Percentiles rank a stretch among this genome's conserved stretches.
phyloP scores from a whole-genome alignment of 1,284 basidiomycete species.

The Papiliotrema fonsecae region DNA sequence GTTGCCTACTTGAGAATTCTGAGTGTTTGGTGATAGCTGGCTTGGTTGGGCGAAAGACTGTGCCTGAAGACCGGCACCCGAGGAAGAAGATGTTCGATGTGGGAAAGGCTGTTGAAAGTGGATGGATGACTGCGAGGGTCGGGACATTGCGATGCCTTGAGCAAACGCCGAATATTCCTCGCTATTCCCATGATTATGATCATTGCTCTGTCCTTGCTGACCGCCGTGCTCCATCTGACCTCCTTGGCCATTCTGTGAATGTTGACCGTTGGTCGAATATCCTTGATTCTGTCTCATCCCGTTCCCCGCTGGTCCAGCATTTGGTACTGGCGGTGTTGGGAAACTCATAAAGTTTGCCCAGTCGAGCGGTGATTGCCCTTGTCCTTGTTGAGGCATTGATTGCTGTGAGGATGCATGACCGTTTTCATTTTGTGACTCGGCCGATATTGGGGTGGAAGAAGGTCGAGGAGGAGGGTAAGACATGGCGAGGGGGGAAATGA shows the following conservation, averaged over 20 bases:
- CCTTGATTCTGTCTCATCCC: slow-evolving; percentile 10
- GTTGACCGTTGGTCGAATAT: background rate
- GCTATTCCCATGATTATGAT: background rate
- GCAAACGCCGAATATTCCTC: slow-evolving; percentile 18
- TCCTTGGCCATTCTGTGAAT: background rate
- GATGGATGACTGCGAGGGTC: slow-evolving; percentile 9
- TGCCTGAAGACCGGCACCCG: slow-evolving; percentile 2
- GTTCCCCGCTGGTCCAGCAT: slow-evolving; percentile 10
- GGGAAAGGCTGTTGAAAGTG: slow-evolving; percentile 16
- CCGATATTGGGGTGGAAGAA: background rate
- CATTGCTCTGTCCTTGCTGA: background rate
- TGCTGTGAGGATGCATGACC: background rate
- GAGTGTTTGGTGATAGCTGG: slow-evolving; percentile 9
- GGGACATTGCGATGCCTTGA: slow-evolving; percentile 19
- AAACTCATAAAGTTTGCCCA: slow-evolving; percentile 38
- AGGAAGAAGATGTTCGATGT: background rate
- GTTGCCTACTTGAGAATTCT: slow-evolving; percentile 3
- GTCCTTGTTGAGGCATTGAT: background rate
- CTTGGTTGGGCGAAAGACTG: slow-evolving; percentile 8
- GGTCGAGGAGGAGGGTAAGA: slow-evolving; percentile 1
- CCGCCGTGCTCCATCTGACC: background rate
- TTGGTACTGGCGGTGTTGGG: slow-evolving; percentile 28
- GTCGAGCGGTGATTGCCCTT: slow-evolving; percentile 29
- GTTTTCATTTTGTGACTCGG: background rate
- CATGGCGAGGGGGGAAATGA: background rate